These are phyloP conservation scores for Ganoderma sinense DNA, from an alignment of 1,284 basidiomycete species.

Conservation along the genomic window DNA sequence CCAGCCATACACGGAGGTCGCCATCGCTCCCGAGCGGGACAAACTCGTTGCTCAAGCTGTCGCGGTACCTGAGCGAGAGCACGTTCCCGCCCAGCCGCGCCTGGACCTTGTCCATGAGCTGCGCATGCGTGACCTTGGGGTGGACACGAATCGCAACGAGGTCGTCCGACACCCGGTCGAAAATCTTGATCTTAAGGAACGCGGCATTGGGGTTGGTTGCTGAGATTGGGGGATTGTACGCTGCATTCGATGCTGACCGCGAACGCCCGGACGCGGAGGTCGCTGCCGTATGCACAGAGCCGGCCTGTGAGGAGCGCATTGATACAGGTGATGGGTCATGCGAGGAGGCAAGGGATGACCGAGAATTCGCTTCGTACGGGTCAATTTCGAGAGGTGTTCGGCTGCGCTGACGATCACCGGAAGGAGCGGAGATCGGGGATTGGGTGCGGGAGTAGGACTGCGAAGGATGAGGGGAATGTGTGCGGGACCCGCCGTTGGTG, in stretches of 20 bases:
- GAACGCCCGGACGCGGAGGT: constrained; percentile 49
- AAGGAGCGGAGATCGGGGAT: constrained; percentile 44
- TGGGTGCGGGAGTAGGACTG: constrained; percentile 57
- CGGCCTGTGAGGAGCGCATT: constrained; percentile 56
- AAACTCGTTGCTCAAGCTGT: constrained; percentile 71
- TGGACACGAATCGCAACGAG: constrained; percentile 98
- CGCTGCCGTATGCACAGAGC: constrained; percentile 47
- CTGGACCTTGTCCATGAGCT: constrained; percentile 92
- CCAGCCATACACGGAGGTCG: constrained; percentile 84
- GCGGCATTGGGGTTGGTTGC: constrained; percentile 79
- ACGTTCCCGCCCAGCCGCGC: constrained; percentile 86
- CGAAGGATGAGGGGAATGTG: constrained; percentile 42
- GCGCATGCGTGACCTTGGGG: constrained; percentile 85
- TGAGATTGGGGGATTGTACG: constrained; percentile 75
- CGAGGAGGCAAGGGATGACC: constrained; percentile 45
- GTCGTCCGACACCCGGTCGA: constrained; percentile 91
- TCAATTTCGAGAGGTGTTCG: constrained; percentile 38
- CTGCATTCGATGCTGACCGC: constrained; percentile 61
- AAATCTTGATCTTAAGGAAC: constrained; percentile 98
- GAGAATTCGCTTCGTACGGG: constrained; percentile 35
- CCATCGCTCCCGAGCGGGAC: constrained; percentile 75
- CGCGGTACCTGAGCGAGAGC: constrained; percentile 71
- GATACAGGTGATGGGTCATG: constrained; percentile 49
- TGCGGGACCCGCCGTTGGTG: constrained; percentile 35
- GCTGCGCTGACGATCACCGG: constrained; percentile 27